phyloP scores from a whole-genome alignment of 2,329 filamentous ascomycete genomes.

The Botryosphaeria dothidea region DNA sequence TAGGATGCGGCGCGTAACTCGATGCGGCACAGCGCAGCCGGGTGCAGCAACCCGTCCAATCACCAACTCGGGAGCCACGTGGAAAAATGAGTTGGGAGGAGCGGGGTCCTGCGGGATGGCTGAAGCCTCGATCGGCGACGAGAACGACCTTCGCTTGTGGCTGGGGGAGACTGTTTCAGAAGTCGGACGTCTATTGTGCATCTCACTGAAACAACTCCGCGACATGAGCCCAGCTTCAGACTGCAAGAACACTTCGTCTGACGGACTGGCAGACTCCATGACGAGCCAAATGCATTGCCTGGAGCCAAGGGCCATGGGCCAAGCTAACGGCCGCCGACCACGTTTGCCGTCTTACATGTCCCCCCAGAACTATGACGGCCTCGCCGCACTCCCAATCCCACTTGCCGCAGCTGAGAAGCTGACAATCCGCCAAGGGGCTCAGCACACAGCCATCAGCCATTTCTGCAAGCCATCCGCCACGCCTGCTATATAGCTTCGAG shows the following conservation, averaged over 20 bases:
- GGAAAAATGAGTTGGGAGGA: neutral
- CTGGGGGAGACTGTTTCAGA: neutral
- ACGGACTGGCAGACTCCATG: neutral
- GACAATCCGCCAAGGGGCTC: neutral
- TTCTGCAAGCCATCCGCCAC: slow-evolving; percentile 6
- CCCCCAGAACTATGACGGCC: no score
- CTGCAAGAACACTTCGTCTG: neutral
- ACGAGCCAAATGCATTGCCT: neutral
- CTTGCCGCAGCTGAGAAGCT: neutral
- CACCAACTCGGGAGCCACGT: neutral
- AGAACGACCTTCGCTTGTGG: neutral
- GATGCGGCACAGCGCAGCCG: neutral
- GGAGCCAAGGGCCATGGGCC: neutral
- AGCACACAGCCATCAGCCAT: neutral
- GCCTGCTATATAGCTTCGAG: neutral
- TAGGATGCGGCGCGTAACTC: neutral
- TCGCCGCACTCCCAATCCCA: neutral
- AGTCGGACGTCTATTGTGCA: neutral
- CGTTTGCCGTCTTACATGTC: neutral
- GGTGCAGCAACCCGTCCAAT: neutral
- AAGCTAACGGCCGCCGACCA: neutral
- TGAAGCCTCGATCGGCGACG: neutral
- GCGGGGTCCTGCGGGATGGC: neutral
- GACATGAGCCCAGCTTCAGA: neutral
- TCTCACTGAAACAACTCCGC: neutral